These are phyloP conservation scores for Penicillium lagena DNA, from an alignment of 495 filamentous ascomycete species.

Conservation along the genomic window DNA sequence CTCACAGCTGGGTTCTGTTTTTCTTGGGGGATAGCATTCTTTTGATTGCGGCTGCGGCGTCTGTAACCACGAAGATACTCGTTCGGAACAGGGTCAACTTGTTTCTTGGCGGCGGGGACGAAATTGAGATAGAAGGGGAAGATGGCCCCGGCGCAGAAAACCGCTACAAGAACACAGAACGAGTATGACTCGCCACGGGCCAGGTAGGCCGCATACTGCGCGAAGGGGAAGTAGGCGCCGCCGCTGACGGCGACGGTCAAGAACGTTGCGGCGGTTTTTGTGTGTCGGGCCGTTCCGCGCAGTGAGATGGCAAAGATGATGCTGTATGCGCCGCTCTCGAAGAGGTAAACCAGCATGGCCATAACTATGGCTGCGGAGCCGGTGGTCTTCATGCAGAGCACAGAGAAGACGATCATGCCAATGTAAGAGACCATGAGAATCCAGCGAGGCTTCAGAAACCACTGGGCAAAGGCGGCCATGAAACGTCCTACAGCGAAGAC, in stretches of 20 bases:
- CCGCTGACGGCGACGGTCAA: slow-evolving; percentile 52
- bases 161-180: slow-evolving; percentile 51
- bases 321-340: slow-evolving; percentile 56
- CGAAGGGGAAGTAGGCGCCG: slow-evolving; percentile 50
- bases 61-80: slow-evolving; percentile 36
- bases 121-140: slow-evolving; percentile 58
- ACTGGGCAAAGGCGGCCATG: slow-evolving; percentile 45
- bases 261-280: slow-evolving; percentile 49
- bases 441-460: slow-evolving; percentile 56
- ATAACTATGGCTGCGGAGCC: slow-evolving; percentile 42
- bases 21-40: slow-evolving; percentile 17
- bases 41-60: slow-evolving; percentile 13
- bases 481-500: slow-evolving; percentile 61
- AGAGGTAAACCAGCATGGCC: slow-evolving; percentile 52
- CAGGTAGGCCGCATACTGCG: slow-evolving; percentile 41
- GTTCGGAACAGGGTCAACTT: slow-evolving; percentile 52
- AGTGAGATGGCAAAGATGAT: slow-evolving; percentile 56
- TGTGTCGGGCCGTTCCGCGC: slow-evolving; percentile 54
- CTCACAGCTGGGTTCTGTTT: slow-evolving; percentile 30
- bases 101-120: slow-evolving; percentile 48
- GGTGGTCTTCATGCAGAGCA: slow-evolving; percentile 46
- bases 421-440: slow-evolving; percentile 52
- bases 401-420: slow-evolving; percentile 48
- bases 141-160: slow-evolving; percentile 48
- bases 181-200: slow-evolving; percentile 38